These are phyloP conservation scores for Fusarium succisae DNA, from an alignment of 2,329 filamentous ascomycete genomes.

Conservation along the genomic window DNA sequence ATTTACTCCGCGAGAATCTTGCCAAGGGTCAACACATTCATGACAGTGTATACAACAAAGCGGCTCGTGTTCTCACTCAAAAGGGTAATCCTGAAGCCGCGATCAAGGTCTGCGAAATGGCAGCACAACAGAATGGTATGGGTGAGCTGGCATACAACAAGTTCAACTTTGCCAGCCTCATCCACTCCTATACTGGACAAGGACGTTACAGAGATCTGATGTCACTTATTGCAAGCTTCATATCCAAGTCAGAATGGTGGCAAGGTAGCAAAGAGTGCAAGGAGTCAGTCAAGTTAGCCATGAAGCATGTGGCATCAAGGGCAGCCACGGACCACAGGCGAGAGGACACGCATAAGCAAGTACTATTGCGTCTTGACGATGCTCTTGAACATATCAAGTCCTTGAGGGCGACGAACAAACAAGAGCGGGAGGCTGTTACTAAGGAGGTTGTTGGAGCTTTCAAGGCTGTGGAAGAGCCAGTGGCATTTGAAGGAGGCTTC, in stretches of 20 bases:
- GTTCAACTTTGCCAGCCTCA: slow-evolving; percentile 51
- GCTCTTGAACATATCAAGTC: slow-evolving; percentile 39
- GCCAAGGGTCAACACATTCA: slow-evolving; percentile 45
- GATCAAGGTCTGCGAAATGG: slow-evolving; percentile 48
- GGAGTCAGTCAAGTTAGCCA: slow-evolving; percentile 51
- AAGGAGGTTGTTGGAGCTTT: slow-evolving; percentile 34
- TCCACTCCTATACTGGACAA: slow-evolving; percentile 47
- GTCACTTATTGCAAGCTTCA: slow-evolving; percentile 46
- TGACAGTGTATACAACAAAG: slow-evolving; percentile 50
- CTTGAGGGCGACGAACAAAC: slow-evolving; percentile 25
- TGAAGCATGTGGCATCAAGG: slow-evolving; percentile 47
- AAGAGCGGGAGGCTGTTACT: slow-evolving; percentile 29
- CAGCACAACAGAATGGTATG: slow-evolving; percentile 49
- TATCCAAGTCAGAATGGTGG: slow-evolving; percentile 47
- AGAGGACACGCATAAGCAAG: slow-evolving; percentile 36
- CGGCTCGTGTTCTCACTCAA: slow-evolving; percentile 44
- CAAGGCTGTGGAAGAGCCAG: slow-evolving; percentile 23
- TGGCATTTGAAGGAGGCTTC: slow-evolving; percentile 20
- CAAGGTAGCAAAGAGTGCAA: slow-evolving; percentile 50
- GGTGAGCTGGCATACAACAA: slow-evolving; percentile 50
- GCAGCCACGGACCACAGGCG: slow-evolving; percentile 14
- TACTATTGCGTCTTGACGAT: slow-evolving; percentile 32
- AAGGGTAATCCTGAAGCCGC: slow-evolving; percentile 45
- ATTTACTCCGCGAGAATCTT: slow-evolving; percentile 43
- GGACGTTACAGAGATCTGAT: slow-evolving; percentile 46